Percentiles rank a stretch among this genome's conserved stretches.
These are phyloP conservation scores for Aegilops longissima DNA, from an alignment of 176 grass and related monocot genomes.

Conservation along the genomic window DNA sequence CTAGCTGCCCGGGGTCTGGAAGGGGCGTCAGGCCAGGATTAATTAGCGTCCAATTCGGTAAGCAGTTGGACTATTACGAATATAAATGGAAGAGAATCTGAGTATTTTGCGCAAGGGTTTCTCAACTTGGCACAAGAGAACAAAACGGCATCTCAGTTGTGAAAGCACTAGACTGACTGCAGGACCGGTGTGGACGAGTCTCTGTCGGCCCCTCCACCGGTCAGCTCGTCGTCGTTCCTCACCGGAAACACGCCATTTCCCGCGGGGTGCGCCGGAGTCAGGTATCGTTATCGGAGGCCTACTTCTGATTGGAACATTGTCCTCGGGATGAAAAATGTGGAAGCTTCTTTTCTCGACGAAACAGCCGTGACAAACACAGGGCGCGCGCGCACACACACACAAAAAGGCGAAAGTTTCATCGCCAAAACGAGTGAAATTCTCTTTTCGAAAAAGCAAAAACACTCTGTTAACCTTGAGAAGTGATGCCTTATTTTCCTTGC, in stretches of 20 bases:
- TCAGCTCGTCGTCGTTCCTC: conserved; percentile 23
- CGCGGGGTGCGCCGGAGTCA: background rate
- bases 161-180: conserved; percentile 34
- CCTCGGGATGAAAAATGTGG: background rate
- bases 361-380: too few relatives aligned
- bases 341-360: too few relatives aligned
- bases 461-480: background rate
- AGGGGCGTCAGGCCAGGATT: background rate
- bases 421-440: background rate
- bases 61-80: background rate
- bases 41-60: background rate
- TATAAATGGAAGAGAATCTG: background rate
- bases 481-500: background rate
- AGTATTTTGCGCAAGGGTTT: background rate
- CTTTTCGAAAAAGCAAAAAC: background rate
- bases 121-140: background rate
- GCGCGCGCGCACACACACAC: too few relatives aligned
- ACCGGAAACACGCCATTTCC: conserved; percentile 8
- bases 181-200: background rate
- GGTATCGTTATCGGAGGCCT: background rate
- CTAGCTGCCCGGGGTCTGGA: background rate
- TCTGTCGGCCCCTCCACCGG: background rate
- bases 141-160: conserved; percentile 4
- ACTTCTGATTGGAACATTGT: background rate
- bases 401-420: background rate